Percentiles rank a stretch among this genome's conserved stretches.
phyloP scores from a whole-genome alignment of 2,329 filamentous ascomycete genomes.

The Colletotrichum brevisporum region DNA sequence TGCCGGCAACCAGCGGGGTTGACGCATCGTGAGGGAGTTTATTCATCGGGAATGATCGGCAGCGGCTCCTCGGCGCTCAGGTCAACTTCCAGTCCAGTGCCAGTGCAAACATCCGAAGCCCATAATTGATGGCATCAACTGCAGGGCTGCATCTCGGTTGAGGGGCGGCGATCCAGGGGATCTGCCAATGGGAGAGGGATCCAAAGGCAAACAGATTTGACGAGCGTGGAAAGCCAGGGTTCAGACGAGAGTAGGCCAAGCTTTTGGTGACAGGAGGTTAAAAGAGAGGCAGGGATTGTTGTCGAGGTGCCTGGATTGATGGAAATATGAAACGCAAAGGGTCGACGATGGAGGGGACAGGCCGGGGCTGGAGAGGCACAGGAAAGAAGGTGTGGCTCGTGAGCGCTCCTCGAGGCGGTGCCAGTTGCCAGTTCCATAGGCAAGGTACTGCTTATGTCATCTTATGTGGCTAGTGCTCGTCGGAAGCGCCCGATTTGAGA shows the following conservation, averaged over 20 bases:
- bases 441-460: too few relatives aligned
- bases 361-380: background rate
- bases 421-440: too few relatives aligned
- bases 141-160: background rate
- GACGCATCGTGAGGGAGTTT: slow-evolving; percentile 3
- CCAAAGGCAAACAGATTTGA: background rate
- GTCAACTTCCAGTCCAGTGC: background rate
- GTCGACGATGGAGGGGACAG: background rate
- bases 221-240: slow-evolving; percentile 10
- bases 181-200: background rate
- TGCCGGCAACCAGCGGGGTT: background rate
- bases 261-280: slow-evolving; percentile 40
- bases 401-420: background rate
- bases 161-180: slow-evolving; percentile 1
- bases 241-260: slow-evolving; percentile 36
- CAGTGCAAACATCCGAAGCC: background rate
- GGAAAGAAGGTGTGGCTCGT: slow-evolving; percentile 6
- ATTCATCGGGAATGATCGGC: background rate
- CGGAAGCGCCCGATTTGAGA: slow-evolving; percentile 24
- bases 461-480: background rate
- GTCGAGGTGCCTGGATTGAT: background rate
- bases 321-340: slow-evolving; percentile 24
- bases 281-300: slow-evolving; percentile 17
- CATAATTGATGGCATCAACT: background rate
- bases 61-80: slow-evolving; percentile 6